These are phyloP conservation scores for Teratosphaeria viscida DNA, from an alignment of 2,329 filamentous ascomycete genomes.

Conservation along the genomic window DNA sequence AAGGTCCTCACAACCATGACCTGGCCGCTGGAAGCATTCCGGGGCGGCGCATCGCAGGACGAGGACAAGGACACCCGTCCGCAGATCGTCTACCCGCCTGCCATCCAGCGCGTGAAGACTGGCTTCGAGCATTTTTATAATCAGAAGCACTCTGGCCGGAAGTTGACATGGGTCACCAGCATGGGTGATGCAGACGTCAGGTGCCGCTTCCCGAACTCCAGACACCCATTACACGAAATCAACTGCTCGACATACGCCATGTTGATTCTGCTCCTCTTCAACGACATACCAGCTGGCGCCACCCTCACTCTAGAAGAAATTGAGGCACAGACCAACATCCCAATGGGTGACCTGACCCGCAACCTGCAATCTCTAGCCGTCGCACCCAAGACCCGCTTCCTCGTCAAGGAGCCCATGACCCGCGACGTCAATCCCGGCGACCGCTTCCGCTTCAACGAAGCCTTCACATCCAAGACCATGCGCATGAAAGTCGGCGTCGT, in stretches of 20 bases:
- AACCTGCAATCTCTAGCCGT: slow-evolving; percentile 75
- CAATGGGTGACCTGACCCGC: slow-evolving; percentile 59
- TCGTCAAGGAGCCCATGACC: slow-evolving; percentile 68
- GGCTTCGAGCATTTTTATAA: slow-evolving; percentile 87
- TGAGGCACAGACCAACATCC: slow-evolving; percentile 70
- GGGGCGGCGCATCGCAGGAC: slow-evolving; percentile 43
- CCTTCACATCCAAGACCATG: slow-evolving; percentile 71
- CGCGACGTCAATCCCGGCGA: slow-evolving; percentile 70
- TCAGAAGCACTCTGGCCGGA: slow-evolving; percentile 74
- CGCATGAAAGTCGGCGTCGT: slow-evolving; percentile 87
- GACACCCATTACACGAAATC: slow-evolving; percentile 71
- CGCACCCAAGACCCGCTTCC: slow-evolving; percentile 69
- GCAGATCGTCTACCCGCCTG: slow-evolving; percentile 62
- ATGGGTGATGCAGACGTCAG: slow-evolving; percentile 81
- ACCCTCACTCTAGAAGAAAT: slow-evolving; percentile 63
- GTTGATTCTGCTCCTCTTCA: slow-evolving; percentile 83
- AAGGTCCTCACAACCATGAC: slow-evolving; percentile 85
- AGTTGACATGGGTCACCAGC: slow-evolving; percentile 69
- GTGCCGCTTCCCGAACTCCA: slow-evolving; percentile 64
- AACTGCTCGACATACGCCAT: slow-evolving; percentile 90
- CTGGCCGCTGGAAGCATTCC: slow-evolving; percentile 88
- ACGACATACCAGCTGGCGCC: slow-evolving; percentile 49
- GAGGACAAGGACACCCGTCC: slow-evolving; percentile 15
- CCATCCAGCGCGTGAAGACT: slow-evolving; percentile 64
- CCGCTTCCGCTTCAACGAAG: slow-evolving; percentile 69